These are phyloP conservation scores for Malus asiatica DNA, from an alignment of 306 rosid species.

Conservation along the genomic window DNA sequence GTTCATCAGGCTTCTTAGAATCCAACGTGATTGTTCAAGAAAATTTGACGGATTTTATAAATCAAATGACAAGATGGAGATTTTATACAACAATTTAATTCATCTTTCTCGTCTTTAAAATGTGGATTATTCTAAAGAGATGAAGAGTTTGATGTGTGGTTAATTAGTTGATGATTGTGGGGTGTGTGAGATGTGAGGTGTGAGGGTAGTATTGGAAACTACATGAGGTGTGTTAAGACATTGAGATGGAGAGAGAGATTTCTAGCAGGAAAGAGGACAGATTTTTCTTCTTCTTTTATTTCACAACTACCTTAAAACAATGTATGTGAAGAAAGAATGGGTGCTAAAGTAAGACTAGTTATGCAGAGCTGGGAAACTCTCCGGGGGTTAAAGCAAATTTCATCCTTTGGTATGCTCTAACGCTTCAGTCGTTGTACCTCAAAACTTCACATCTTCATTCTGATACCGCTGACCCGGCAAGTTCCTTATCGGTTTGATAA, in stretches of 20 bases:
- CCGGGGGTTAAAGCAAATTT: neutral
- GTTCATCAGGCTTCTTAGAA: too few species aligned
- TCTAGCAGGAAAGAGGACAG: neutral
- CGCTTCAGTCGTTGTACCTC: neutral
- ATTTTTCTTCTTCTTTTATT: neutral
- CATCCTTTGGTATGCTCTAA: neutral
- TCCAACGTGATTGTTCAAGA: too few species aligned
- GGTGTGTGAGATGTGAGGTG: too few species aligned
- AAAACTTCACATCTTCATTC: neutral
- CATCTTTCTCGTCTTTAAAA: too few species aligned
- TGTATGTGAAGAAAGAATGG: neutral
- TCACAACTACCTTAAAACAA: neutral
- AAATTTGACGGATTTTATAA: too few species aligned
- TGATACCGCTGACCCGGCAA: slow-evolving; percentile 21
- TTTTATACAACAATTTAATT: too few species aligned
- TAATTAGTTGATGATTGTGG: too few species aligned
- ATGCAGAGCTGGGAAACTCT: neutral
- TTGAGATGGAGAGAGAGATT: neutral
- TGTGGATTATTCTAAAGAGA: too few species aligned
- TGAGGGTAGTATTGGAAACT: too few species aligned
- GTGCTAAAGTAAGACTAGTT: neutral
- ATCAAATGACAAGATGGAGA: too few species aligned
- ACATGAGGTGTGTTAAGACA: neutral
- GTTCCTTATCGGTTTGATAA: slow-evolving; percentile 65
- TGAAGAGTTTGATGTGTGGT: too few species aligned